Percentiles rank a stretch among this genome's conserved stretches.
Evolutionary conservation across 176 grass and related monocot species (phyloP).

Genomic region (Cenchrus fungigraminus): DNA sequence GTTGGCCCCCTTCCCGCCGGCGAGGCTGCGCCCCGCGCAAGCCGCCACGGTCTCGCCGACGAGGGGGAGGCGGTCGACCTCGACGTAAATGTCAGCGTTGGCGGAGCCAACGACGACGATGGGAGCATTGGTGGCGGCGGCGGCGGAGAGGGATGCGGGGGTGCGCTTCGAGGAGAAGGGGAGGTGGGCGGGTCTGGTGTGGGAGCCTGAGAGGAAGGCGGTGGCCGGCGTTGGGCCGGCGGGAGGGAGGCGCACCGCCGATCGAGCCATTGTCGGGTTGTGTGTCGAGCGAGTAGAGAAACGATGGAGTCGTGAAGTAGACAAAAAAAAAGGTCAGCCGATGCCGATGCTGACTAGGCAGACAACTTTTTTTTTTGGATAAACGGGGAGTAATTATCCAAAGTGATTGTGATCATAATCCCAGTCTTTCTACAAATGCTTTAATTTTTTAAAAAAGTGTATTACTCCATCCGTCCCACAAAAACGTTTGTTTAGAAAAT

Average conservation of each 20-base stretch:
- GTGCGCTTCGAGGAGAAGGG: slow-evolving; percentile 47
- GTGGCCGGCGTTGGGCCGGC: slow-evolving; percentile 30
- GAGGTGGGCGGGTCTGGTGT: slow-evolving; percentile 20
- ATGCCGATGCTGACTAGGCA: neutral
- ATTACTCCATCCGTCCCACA: too few relatives aligned
- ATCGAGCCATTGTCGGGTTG: slow-evolving; percentile 40
- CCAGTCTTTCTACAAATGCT: too few relatives aligned
- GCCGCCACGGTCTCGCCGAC: slow-evolving; percentile 79
- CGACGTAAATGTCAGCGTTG: slow-evolving; percentile 98
- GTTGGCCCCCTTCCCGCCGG: slow-evolving; percentile 76
- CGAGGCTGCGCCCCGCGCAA: slow-evolving; percentile 53
- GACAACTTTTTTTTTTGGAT: neutral
- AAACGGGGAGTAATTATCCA: too few relatives aligned
- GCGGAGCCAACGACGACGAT: slow-evolving; percentile 93
- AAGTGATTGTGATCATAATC: too few relatives aligned
- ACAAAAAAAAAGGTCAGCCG: neutral
- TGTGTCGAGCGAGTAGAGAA: neutral
- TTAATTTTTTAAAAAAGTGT: too few relatives aligned
- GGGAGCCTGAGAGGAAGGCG: slow-evolving; percentile 35
- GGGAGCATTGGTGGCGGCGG: slow-evolving; percentile 32
- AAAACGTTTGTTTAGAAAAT: too few relatives aligned
- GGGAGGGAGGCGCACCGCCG: slow-evolving; percentile 34
- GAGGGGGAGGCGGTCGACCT: slow-evolving; percentile 82
- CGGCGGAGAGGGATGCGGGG: slow-evolving; percentile 12
- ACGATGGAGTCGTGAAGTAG: neutral